Conservation (phyloP, 257 asterid species). For the Handroanthus guayacan region DNA sequence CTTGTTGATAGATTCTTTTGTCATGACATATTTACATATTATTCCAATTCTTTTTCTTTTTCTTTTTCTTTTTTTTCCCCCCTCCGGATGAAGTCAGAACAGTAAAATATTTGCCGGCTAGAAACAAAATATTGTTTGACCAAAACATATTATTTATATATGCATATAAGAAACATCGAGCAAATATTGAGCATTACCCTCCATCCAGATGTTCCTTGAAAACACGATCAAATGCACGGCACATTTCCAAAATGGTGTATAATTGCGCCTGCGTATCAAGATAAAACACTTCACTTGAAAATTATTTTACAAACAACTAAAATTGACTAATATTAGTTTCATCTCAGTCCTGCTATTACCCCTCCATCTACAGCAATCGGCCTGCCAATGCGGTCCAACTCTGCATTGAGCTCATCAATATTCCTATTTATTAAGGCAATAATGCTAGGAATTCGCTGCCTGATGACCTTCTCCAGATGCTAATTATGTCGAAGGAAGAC, state of each 20-base stretch:
- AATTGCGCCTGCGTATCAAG: conserved; percentile 79
- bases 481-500: conserved; percentile 43
- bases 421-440: conserved; percentile 87
- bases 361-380: conserved; percentile 95
- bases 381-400: conserved; percentile 93
- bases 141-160: conserved; percentile 5
- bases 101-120: not conserved
- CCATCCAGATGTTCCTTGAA: conserved; percentile 93
- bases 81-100: not conserved
- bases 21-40: not conserved
- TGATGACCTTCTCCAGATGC: conserved; percentile 94
- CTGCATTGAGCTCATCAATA: conserved; percentile 93
- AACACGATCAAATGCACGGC: conserved; percentile 94
- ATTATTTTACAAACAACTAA: not conserved
- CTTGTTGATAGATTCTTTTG: not conserved
- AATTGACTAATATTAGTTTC: conserved; percentile 27
- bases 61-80: no score
- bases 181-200: conserved; percentile 63
- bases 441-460: conserved; percentile 96
- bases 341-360: conserved; percentile 58
- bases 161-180: conserved; percentile 26
- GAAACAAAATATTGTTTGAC: not conserved
- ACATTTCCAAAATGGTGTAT: conserved; percentile 90
- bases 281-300: conserved; percentile 31
- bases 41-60: not conserved